A percentile compares a stretch with the other conserved stretches of the same genome.
Conservation (phyloP, 169 alveolate genomes). For the Eimeria sp. region DNA sequence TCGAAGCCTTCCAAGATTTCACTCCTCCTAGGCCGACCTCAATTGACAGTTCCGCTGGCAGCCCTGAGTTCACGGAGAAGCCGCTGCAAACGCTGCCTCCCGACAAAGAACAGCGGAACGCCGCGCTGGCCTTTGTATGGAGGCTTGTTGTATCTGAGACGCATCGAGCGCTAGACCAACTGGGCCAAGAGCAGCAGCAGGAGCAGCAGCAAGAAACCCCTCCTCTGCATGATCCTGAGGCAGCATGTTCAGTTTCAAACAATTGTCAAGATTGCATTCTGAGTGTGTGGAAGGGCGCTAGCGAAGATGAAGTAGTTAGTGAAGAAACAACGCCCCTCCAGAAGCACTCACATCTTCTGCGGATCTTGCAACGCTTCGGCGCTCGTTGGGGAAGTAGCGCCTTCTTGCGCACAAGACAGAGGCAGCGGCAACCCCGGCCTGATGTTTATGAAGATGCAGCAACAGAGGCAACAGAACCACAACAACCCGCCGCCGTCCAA, state of each 20-base stretch:
- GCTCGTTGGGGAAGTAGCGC: slow-evolving; percentile 41
- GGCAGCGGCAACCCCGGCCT: slow-evolving; percentile 4
- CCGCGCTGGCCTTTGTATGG: slow-evolving; percentile 46
- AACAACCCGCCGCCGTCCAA: not conserved
- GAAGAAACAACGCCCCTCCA: slow-evolving; percentile 67
- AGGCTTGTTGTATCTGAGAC: slow-evolving; percentile 60
- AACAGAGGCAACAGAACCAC: not conserved
- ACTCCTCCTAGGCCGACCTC: not conserved
- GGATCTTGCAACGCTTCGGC: slow-evolving; percentile 48
- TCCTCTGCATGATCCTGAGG: not conserved
- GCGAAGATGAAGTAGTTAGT: not conserved
- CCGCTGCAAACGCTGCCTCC: not conserved
- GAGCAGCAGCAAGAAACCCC: not conserved
- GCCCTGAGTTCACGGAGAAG: not conserved
- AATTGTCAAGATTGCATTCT: slow-evolving; percentile 22
- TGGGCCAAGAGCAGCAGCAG: slow-evolving; percentile 11
- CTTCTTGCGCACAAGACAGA: not conserved
- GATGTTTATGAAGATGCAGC: not conserved
- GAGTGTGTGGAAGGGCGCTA: slow-evolving; percentile 8
- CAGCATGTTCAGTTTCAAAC: not conserved
- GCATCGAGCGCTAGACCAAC: slow-evolving; percentile 28
- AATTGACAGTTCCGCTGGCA: not conserved
- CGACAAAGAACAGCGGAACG: slow-evolving; percentile 33
- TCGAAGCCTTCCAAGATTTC: slow-evolving; percentile 28
- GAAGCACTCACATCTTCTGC: slow-evolving; percentile 50